phyloP scores from a whole-genome alignment of 305 asterid species.

The Fraxinus xanthoxyloides region DNA sequence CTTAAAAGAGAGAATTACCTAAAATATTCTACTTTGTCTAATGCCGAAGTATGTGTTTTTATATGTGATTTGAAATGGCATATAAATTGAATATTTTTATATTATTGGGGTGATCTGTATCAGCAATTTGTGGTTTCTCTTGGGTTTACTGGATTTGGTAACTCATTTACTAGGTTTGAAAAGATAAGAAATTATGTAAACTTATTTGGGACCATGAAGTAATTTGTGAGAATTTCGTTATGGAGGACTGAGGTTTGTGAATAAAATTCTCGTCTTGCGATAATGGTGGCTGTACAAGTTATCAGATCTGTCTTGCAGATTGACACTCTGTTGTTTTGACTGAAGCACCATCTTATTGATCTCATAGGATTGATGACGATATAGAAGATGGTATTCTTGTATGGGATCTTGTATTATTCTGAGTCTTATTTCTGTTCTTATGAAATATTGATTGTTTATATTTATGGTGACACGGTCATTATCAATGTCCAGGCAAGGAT shows the following conservation, averaged over 20 bases:
- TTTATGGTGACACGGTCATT: background rate
- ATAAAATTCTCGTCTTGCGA: background rate
- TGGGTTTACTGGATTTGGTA: slow-evolving; percentile 9
- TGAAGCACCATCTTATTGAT: background rate
- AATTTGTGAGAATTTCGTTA: background rate
- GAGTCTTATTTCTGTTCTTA: background rate
- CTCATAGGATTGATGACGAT: background rate
- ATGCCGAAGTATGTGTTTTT: background rate
- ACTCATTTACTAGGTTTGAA: background rate
- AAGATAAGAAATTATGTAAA: background rate
- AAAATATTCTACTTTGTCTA: background rate
- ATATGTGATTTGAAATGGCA: background rate
- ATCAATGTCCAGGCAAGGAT: slow-evolving; percentile 70
- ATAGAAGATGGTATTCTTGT: background rate
- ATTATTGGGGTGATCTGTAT: background rate
- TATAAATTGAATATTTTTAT: background rate
- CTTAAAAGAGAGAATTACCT: background rate
- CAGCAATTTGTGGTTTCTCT: background rate
- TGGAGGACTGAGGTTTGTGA: background rate
- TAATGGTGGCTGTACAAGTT: background rate
- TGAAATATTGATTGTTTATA: background rate
- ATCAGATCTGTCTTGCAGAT: background rate
- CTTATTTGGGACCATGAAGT: background rate
- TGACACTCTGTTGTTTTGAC: background rate
- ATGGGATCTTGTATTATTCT: background rate